Base-by-base conservation (phyloP, 192 early-diverging fungal species). In the Backusella mclennaniae region DNA sequence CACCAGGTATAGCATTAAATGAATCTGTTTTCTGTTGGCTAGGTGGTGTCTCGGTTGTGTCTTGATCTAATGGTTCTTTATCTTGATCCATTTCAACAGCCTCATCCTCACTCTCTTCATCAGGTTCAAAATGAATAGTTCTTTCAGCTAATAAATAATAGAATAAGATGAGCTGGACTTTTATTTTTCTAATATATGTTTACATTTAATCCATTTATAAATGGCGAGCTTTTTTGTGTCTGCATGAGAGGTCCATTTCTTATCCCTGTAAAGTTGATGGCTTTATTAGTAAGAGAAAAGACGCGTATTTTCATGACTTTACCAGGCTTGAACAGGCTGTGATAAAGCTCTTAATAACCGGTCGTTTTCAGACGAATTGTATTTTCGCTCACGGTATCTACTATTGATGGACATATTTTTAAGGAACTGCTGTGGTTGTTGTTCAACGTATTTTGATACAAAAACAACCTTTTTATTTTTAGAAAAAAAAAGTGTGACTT, bases 321-420 rank as follows among this genome's bases (percentile, higher is more conserved):
- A 76, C 75, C 75, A 76, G 19, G 75, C 75, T 69, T 76, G 75
- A 11, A 76, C 75, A 69, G 75, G 75, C 49, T 76, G 75, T n/a
- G 75, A 76, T 23, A 76, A 36, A 9, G 75, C 75, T 12, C 75
- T 67, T 41, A 49, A 70, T 41, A 76, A 66, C 26, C 75, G 75
- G 21, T 76, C 75, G 49, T 76, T 76, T 23, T 76, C 75, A 36
- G 68, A 76, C 7, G 67, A 41, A 17, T 53, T 76, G 35, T 76
- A 76, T 33, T 76, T 76, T 19, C 75, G 42, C 17, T 76, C 75
- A 26, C 75, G 75, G 21, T 70, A 70, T 35, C 67, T 46, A 70
- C 66, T 70, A 9, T 70, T 76, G 23, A 76, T 70, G 31, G 73
- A 73, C 73, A 73, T 73, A 11, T 11, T 59, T 63, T 12, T 63